Evolutionary conservation across 2,329 filamentous ascomycete genomes (phyloP), one percentile per base, ranked within the genome.

Genomic region (Paracoccidioides brasiliensis): DNA sequence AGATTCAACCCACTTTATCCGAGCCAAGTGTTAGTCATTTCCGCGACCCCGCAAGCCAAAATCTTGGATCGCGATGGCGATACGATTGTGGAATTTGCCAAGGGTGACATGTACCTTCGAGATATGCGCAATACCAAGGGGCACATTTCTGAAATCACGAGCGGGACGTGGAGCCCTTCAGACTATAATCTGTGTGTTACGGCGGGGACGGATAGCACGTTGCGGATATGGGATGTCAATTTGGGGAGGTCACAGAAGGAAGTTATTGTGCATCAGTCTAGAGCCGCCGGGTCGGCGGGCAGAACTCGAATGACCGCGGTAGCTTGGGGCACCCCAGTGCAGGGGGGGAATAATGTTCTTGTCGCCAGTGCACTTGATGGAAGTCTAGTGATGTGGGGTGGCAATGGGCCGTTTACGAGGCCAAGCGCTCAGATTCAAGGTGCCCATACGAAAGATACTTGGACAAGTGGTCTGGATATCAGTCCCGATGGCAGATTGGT

Each of bases 61-160:
- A 83, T 98, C 30, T 78, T 97, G 69, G 88, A 82, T 63, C 83
- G 93, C 64, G 91, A 98, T 73, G 93, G 93, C 42, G 88, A 94
- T 46, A 78, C 86, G 6, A 64, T 94, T 51, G 85, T 85, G 0
- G 90, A 96, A 66, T 97, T 95, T 61, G 85, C 90, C 62, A 98
- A 98, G 72, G 93, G 93, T 48, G 93, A 98, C 68, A 97, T 97
- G 90, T 98, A 98, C 65, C 74, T 98, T 61, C 81, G 91, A 55
- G 93, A 98, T 69, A 94, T 97, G 86, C 82, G 96, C 71, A 90
- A 97, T 68, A 98, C 93, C 4, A 97, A 96, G 69, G 93, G 93
- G 1, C 93, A 98, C 71, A 84, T 96, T 53, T 90, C 90, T 3
- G 93, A 96, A 70, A 81, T 96, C 43, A 90, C 89, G 3, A 86